Conservation (phyloP, 495 filamentous ascomycete genomes). For the Penicillium alfredii region DNA sequence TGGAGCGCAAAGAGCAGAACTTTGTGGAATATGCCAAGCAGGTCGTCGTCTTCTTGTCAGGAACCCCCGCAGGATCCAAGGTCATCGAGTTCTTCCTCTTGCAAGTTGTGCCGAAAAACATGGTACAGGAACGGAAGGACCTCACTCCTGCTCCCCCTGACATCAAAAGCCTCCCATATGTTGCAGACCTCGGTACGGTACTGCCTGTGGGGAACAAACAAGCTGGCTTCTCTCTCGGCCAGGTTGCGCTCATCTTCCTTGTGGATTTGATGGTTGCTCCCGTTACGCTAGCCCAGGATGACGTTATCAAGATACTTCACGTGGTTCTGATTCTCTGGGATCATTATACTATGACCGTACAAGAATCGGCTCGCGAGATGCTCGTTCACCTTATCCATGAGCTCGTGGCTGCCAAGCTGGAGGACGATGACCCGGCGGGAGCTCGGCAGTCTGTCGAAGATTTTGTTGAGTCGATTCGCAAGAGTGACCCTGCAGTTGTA, state of each 20-base stretch:
- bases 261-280: conserved; percentile 96
- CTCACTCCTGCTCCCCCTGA: conserved; percentile 67
- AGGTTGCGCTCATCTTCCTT: conserved; percentile 86
- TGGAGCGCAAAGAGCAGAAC: conserved; percentile 92
- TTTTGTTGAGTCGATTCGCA: conserved; percentile 85
- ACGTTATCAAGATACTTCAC: conserved; percentile 79
- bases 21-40: conserved; percentile 98
- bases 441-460: conserved; percentile 75
- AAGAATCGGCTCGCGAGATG: conserved; percentile 96
- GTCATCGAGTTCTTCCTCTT: conserved; percentile 90
- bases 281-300: conserved; percentile 66
- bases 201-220: conserved; percentile 87
- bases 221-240: conserved; percentile 82
- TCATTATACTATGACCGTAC: conserved; percentile 89
- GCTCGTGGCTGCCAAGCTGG: conserved; percentile 83
- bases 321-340: conserved; percentile 94
- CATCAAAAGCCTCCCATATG: conserved; percentile 69
- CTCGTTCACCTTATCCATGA: conserved; percentile 96
- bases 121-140: conserved; percentile 82
- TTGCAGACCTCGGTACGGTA: conserved; percentile 74
- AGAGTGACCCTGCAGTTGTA: conserved; percentile 74
- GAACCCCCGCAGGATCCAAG: conserved; percentile 82
- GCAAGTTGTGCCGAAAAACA: conserved; percentile 82
- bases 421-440: conserved; percentile 58
- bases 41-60: conserved; percentile 90